Conservation (phyloP, 768 basidiomycete genomes). For the Lactarius vividus region DNA sequence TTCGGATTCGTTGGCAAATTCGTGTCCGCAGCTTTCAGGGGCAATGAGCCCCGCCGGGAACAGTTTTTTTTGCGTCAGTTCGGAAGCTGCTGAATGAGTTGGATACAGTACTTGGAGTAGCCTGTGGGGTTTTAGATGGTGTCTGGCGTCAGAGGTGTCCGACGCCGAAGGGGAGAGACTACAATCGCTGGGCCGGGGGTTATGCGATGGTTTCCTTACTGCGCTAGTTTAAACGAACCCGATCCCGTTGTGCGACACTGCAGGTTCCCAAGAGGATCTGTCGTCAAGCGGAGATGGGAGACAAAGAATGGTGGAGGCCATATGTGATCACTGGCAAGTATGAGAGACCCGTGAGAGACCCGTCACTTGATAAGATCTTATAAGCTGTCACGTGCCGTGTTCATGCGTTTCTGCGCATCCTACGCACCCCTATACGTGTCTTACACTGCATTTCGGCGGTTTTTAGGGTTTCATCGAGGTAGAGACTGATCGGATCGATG, state of each 20-base stretch:
- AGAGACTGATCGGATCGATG: neutral
- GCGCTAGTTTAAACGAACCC: neutral
- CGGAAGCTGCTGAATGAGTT: neutral
- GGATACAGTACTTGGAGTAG: neutral
- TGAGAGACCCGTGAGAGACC: too few relatives aligned
- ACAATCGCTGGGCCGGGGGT: neutral
- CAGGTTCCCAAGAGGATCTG: neutral
- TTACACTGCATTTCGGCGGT: neutral
- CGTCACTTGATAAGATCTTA: too few relatives aligned
- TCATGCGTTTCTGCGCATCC: neutral
- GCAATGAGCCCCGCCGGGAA: neutral
- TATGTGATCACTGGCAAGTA: neutral
- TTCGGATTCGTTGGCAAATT: neutral
- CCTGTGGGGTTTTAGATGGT: neutral
- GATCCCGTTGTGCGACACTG: neutral
- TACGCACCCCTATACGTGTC: neutral
- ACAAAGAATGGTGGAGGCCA: neutral
- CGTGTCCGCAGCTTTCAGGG: neutral
- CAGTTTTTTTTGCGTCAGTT: neutral
- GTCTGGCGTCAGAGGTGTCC: neutral
- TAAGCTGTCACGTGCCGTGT: neutral
- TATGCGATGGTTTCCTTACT: neutral
- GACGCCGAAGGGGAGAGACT: neutral
- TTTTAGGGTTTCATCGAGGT: constrained; percentile 2
- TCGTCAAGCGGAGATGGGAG: neutral